These are phyloP conservation scores for Lagenidium sp. DNA, from an alignment of 352 stramenopile species.

Conservation along the genomic window DNA sequence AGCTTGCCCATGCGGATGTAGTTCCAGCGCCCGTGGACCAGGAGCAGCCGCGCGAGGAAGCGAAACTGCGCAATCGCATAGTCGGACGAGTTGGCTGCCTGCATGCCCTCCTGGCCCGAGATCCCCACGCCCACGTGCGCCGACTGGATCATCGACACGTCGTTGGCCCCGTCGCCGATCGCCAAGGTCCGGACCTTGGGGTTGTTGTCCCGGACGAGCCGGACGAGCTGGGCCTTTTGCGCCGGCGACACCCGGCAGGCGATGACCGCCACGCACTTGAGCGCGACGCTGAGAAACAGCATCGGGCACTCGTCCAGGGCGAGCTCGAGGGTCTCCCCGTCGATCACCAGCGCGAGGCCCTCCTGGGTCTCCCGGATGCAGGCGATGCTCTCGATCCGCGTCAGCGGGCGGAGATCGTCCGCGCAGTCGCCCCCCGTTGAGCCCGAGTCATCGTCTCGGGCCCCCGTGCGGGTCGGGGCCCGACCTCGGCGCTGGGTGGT, in stretches of 20 bases:
- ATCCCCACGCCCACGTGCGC: slow-evolving; percentile 92
- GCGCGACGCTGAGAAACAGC: slow-evolving; percentile 50
- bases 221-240: slow-evolving; percentile 92
- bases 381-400: slow-evolving; percentile 61
- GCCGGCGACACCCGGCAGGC: slow-evolving; percentile 89
- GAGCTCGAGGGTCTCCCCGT: slow-evolving; percentile 70
- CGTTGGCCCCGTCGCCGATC: slow-evolving; percentile 94
- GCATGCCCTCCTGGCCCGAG: slow-evolving; percentile 90
- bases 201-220: slow-evolving; percentile 87
- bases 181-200: slow-evolving; percentile 75
- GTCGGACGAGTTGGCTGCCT: slow-evolving; percentile 92
- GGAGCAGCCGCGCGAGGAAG: slow-evolving; percentile 84
- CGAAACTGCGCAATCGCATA: slow-evolving; percentile 94
- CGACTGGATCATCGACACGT: slow-evolving; percentile 95
- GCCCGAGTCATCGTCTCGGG: slow-evolving; percentile 7
- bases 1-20: slow-evolving; percentile 92
- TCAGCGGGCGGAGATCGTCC: slow-evolving; percentile 19
- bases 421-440: slow-evolving; percentile 9
- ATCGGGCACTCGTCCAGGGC: slow-evolving; percentile 52
- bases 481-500: slow-evolving; percentile 5
- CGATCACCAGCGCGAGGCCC: slow-evolving; percentile 67
- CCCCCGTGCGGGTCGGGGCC: neutral
- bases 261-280: slow-evolving; percentile 88
- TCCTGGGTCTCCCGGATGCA: slow-evolving; percentile 22
- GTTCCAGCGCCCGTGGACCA: slow-evolving; percentile 92